Percentiles rank a stretch among this genome's conserved stretches.
These are phyloP conservation scores for Pyrenophora graminea DNA, from an alignment of 2,329 filamentous ascomycete species.

Conservation along the genomic window DNA sequence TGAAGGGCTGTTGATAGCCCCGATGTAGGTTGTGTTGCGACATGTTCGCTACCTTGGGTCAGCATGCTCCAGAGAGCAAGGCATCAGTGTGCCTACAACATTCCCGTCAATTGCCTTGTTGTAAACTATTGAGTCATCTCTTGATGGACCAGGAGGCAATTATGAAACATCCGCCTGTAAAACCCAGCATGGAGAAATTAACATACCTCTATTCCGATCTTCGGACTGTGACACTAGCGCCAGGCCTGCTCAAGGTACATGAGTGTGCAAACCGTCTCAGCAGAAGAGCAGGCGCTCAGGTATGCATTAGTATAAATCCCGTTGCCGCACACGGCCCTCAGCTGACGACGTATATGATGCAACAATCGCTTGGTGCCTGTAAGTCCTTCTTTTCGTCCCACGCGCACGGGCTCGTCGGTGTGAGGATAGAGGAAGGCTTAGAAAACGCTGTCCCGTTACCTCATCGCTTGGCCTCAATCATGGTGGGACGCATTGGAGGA, in stretches of 20 bases:
- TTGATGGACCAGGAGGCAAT: too few species aligned
- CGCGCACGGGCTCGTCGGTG: conserved; percentile 31
- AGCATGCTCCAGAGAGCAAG: conserved; percentile 22
- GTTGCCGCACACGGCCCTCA: conserved; percentile 35
- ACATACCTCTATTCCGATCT: conserved; percentile 2
- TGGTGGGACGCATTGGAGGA: background rate
- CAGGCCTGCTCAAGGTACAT: conserved; percentile 32
- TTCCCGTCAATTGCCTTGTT: too few species aligned
- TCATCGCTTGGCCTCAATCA: background rate
- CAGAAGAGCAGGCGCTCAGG: conserved; percentile 26
- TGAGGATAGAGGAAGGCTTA: conserved; percentile 24
- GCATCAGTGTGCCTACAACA: conserved; percentile 4
- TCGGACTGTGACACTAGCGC: conserved; percentile 34
- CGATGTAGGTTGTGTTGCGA: conserved; percentile 29
- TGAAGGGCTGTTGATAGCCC: conserved; percentile 17
- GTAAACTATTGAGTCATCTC: too few species aligned
- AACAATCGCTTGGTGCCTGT: conserved; percentile 7
- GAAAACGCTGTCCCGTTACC: background rate
- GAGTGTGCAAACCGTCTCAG: conserved; percentile 17
- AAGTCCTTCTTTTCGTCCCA: conserved; percentile 29
- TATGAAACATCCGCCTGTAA: background rate
- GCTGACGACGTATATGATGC: conserved; percentile 28
- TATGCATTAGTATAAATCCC: conserved; percentile 42
- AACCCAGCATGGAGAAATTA: background rate
- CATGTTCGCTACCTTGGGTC: conserved; percentile 35